A percentile compares a stretch with the other conserved stretches of the same genome.
These are phyloP conservation scores for Kodamaea alishanica DNA, from an alignment of 1,139 yeast genomes.

Conservation along the genomic window DNA sequence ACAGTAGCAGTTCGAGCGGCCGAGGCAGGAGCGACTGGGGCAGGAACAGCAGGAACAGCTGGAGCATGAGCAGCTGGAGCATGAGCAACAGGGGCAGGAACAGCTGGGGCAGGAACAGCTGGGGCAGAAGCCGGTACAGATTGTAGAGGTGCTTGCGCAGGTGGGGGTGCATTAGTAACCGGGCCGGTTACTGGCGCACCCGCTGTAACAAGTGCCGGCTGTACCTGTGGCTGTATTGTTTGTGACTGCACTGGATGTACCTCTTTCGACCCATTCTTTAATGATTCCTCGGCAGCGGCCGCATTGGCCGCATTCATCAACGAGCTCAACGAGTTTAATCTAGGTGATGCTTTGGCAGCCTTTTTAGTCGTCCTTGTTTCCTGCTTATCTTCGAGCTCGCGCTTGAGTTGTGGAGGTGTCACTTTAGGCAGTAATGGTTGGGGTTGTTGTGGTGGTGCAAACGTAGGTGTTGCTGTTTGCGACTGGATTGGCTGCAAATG, in stretches of 20 bases:
- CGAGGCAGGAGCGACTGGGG: constrained; percentile 8
- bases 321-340: constrained; percentile 22
- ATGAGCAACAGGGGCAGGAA: constrained; percentile 7
- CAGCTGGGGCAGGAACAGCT: constrained; percentile 6
- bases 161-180: constrained; percentile 8
- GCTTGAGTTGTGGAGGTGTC: constrained; percentile 20
- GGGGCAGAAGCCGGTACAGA: constrained; percentile 4
- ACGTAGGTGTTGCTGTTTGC: constrained; percentile 10
- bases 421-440: constrained; percentile 2
- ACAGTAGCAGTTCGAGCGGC: constrained; percentile 7
- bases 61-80: constrained; percentile 8
- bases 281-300: constrained; percentile 14
- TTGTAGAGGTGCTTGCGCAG: constrained; percentile 3
- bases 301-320: constrained; percentile 31
- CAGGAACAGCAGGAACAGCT: constrained; percentile 9
- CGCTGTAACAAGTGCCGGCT: constrained; percentile 6
- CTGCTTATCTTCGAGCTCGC: constrained; percentile 38
- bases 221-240: constrained; percentile 8
- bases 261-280: constrained; percentile 5
- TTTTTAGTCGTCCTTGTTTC: constrained; percentile 24
- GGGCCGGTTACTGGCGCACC: constrained; percentile 9
- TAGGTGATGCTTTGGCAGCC: constrained; percentile 13
- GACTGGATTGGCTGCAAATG: constrained; percentile 7
- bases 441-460: constrained; percentile 6
- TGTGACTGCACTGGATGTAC: constrained; percentile 5